Base-by-base conservation (phyloP, 2,329 filamentous ascomycete genomes). In the Aspergillus thermomutatus region DNA sequence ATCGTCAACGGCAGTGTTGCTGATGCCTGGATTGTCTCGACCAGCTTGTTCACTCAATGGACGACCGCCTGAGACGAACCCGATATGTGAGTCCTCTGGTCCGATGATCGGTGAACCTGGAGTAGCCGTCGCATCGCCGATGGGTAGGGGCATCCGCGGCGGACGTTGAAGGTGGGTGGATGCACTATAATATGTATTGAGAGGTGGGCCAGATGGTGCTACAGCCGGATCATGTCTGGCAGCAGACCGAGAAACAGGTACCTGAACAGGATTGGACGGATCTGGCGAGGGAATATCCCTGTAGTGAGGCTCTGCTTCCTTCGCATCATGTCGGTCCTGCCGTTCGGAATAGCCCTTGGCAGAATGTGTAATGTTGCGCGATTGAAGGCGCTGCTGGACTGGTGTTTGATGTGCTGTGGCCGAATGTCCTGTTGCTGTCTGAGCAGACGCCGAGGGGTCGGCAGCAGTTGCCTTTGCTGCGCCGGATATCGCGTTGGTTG, bases 71-170 rank as follows among this genome's bases (percentile, higher is more conserved):
- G 72, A 70, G 27, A 75, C 64, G 4, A 69, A 71, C 5, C 82
- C 83, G 59, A 87, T 63, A 55, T 71, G 69, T 19, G 69, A 66
- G 70, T 91, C 88, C 27, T 87, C 81, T 1, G 91, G 84, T 6
- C 88, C 86, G 60, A 93, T 84, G 62, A 96, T 93, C 53, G 93
- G 93, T 47, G 92, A 97, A 26, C 92, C 92, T 1, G 93, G 93
- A 1, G 89, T 91, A 66, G 94, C 88, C 14, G 90, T 83, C 72
- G 96, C 92, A 79, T 97, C 91, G 67, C 95, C 92, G 66, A 97
- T 97, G 54, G 93, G 92, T 57, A 97, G 84, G 57, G 93, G 93
- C 67, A 97, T 80, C 59, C 93, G 88, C 51, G 93, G 93, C 48
- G 93, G 93, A n/a, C 77, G 69, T 72, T 80, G 71, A 50, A 78